Percentiles rank a stretch among this genome's conserved stretches.
phyloP scores from a whole-genome alignment of 345 rosid species.

The Crucihimalaya himalaica region DNA sequence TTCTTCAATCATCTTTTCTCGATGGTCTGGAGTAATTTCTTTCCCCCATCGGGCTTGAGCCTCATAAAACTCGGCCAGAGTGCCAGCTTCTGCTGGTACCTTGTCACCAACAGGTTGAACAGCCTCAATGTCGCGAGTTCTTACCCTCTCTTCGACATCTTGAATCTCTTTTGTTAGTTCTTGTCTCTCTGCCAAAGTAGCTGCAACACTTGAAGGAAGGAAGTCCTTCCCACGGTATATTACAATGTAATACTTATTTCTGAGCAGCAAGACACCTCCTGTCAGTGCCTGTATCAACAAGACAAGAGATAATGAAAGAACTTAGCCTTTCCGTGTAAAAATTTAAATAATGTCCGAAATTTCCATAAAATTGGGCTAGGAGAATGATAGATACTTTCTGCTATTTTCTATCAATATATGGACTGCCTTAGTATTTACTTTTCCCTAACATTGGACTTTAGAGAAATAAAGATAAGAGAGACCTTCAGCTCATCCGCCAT shows the following conservation, averaged over 20 bases:
- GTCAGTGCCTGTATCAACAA: constrained; percentile 62
- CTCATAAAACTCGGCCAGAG: constrained; percentile 95
- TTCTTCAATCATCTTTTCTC: constrained; percentile 87
- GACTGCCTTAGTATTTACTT: background rate
- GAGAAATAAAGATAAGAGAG: constrained; percentile 31
- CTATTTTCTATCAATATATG: constrained; percentile 4
- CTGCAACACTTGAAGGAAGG: constrained; percentile 81
- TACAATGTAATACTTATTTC: constrained; percentile 93
- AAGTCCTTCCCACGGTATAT: constrained; percentile 98
- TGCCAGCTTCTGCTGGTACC: constrained; percentile 75
- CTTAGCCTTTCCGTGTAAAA: constrained; percentile 4
- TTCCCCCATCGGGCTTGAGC: constrained; percentile 96
- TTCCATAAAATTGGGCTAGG: background rate
- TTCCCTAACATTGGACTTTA: background rate
- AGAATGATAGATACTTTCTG: background rate
- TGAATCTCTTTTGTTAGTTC: constrained; percentile 75
- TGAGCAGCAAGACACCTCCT: constrained; percentile 88
- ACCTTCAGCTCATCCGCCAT: constrained; percentile 98
- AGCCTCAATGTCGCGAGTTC: constrained; percentile 51
- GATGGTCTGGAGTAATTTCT: constrained; percentile 73
- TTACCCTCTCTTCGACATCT: constrained; percentile 78
- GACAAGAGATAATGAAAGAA: constrained; percentile 7
- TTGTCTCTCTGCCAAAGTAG: constrained; percentile 84
- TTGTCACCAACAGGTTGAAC: constrained; percentile 51
- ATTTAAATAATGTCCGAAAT: background rate